These are phyloP conservation scores for Hypholoma sublateritium DNA, from an alignment of 768 basidiomycete genomes.

Conservation along the genomic window DNA sequence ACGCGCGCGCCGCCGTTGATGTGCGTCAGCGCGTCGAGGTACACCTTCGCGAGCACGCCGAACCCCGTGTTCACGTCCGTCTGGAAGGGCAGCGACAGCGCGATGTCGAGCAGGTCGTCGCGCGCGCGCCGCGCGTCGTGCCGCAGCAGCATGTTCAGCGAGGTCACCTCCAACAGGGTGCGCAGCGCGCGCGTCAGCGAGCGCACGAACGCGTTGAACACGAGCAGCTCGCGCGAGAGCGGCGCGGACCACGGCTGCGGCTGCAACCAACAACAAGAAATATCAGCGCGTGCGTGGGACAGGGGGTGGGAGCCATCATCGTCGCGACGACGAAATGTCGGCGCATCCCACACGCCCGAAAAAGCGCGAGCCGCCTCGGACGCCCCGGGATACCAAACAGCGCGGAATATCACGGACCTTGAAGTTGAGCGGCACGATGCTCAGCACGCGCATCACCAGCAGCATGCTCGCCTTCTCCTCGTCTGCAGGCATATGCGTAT, in stretches of 20 bases:
- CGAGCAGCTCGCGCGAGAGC: slow-evolving; percentile 91
- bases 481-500: slow-evolving; percentile 42
- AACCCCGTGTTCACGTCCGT: slow-evolving; percentile 97
- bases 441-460: slow-evolving; percentile 93
- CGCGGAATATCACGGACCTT: slow-evolving; percentile 54
- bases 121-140: slow-evolving; percentile 83
- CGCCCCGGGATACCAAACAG: neutral
- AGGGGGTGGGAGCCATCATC: neutral
- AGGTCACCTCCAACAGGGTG: slow-evolving; percentile 86
- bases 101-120: slow-evolving; percentile 91
- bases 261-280: slow-evolving; percentile 36
- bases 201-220: slow-evolving; percentile 97
- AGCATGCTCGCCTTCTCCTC: slow-evolving; percentile 94
- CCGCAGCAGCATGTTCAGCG: slow-evolving; percentile 90
- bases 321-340: slow-evolving; percentile 4
- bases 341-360: slow-evolving; percentile 4
- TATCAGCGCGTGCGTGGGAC: neutral
- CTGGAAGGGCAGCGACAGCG: slow-evolving; percentile 92
- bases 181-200: slow-evolving; percentile 89
- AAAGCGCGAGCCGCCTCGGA: no score
- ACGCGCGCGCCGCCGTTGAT: slow-evolving; percentile 80
- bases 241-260: slow-evolving; percentile 93
- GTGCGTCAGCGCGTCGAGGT: slow-evolving; percentile 89
- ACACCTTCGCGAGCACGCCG: slow-evolving; percentile 95
- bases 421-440: slow-evolving; percentile 93